phyloP scores from a whole-genome alignment of 257 asterid species.

The Verbascum thapsus region DNA sequence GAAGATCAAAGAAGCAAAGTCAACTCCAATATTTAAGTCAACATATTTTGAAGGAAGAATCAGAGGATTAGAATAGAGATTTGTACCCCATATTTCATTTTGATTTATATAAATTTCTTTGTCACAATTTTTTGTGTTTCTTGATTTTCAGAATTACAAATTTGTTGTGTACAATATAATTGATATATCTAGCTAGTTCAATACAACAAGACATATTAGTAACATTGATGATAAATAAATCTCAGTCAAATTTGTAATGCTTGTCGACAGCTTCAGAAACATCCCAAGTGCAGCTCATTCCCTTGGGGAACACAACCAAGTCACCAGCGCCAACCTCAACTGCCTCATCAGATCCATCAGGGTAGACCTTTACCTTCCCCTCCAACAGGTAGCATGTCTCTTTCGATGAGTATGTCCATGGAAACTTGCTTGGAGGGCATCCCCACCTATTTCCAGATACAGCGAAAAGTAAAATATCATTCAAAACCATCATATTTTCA shows the following conservation, averaged over 20 bases:
- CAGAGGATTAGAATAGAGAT: no score
- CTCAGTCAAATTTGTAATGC: constrained; percentile 63
- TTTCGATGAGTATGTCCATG: constrained; percentile 62
- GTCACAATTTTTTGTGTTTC: no score
- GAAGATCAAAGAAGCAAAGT: no score
- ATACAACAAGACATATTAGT: not conserved
- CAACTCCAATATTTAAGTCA: no score
- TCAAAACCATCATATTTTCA: not conserved
- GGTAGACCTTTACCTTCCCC: constrained; percentile 69
- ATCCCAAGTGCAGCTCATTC: constrained; percentile 78
- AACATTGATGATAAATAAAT: not conserved
- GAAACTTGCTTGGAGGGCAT: constrained; percentile 73
- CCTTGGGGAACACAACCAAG: constrained; percentile 71
- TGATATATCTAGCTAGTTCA: no score
- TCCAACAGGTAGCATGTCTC: constrained; percentile 67
- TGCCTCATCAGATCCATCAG: constrained; percentile 55
- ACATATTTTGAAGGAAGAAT: no score
- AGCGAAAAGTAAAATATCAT: not conserved
- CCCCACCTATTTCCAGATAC: constrained; percentile 71
- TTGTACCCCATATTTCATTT: no score
- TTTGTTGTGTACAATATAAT: no score
- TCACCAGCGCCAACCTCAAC: constrained; percentile 69
- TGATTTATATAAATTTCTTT: no score
- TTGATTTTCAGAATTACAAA: no score
- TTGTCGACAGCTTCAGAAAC: constrained; percentile 65